Conservation (phyloP, 2,329 filamentous ascomycete species). For the Purpureocillium lavendulum region DNA sequence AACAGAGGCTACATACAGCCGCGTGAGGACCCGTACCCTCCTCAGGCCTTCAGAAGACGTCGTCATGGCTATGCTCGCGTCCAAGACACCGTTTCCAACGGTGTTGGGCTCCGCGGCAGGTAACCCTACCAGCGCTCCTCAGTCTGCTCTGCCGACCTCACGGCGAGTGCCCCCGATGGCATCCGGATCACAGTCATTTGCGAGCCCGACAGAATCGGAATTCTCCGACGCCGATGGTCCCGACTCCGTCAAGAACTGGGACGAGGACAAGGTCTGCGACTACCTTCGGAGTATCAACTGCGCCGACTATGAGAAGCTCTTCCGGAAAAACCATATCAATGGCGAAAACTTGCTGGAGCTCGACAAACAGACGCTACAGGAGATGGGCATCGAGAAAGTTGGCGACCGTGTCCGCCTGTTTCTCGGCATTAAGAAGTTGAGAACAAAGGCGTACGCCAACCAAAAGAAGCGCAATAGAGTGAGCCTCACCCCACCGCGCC, state of each 20-base stretch:
- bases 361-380: constrained; percentile 91
- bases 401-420: constrained; percentile 91
- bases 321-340: constrained; percentile 90
- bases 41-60: constrained; percentile 20
- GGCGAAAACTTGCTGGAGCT: constrained; percentile 95
- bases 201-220: constrained; percentile 84
- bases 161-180: constrained; percentile 43
- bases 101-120: constrained; percentile 38
- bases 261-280: constrained; percentile 83
- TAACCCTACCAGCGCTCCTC: constrained; percentile 34
- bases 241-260: constrained; percentile 76
- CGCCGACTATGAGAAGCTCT: constrained; percentile 84
- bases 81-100: constrained; percentile 62
- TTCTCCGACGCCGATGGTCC: constrained; percentile 77
- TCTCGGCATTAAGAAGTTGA: constrained; percentile 73
- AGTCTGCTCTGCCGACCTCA: constrained; percentile 40
- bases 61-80: constrained; percentile 65
- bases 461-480: constrained; percentile 82
- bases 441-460: constrained; percentile 67
- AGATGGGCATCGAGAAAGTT: constrained; percentile 97
- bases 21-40: background rate
- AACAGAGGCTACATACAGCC: background rate
- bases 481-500: constrained; percentile 20
- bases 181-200: constrained; percentile 49
- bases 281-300: constrained; percentile 90